Conservation (phyloP, 176 grass and related monocot genomes). For the Oropetium thomaeum region DNA sequence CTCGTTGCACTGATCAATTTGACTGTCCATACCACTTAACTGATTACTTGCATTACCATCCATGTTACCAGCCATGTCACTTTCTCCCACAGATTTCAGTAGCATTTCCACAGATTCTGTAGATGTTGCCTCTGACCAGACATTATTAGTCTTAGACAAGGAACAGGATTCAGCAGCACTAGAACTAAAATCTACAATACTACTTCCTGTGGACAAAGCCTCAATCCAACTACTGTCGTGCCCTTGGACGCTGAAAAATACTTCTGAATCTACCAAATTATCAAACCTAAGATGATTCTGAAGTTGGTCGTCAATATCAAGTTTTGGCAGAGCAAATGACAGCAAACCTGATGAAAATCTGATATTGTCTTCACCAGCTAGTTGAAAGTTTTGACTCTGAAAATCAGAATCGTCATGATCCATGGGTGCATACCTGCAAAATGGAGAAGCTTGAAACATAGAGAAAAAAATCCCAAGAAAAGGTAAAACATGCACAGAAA, state of each 20-base stretch:
- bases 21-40: conserved; percentile 55
- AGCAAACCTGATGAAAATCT: conserved; percentile 72
- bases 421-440: conserved; percentile 81
- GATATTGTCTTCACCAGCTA: conserved; percentile 65
- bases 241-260: conserved; percentile 65
- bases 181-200: conserved; percentile 58
- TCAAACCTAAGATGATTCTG: conserved; percentile 77
- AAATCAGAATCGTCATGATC: conserved; percentile 94
- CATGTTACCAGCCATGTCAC: conserved; percentile 52
- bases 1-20: conserved; percentile 36
- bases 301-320: conserved; percentile 87
- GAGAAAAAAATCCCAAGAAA: not conserved
- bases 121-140: conserved; percentile 89
- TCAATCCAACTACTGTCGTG: conserved; percentile 81
- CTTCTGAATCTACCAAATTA: conserved; percentile 68
- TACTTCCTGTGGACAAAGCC: conserved; percentile 70
- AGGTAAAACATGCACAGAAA: not conserved
- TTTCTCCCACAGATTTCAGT: conserved; percentile 81
- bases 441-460: conserved; percentile 18
- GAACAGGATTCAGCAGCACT: conserved; percentile 61
- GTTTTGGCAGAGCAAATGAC: conserved; percentile 72
- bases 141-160: conserved; percentile 64
- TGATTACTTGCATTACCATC: conserved; percentile 38
- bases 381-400: conserved; percentile 80
- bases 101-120: conserved; percentile 86